These are phyloP conservation scores for Austropuccinia psidii DNA, from an alignment of 1,284 basidiomycete species.

Conservation along the genomic window DNA sequence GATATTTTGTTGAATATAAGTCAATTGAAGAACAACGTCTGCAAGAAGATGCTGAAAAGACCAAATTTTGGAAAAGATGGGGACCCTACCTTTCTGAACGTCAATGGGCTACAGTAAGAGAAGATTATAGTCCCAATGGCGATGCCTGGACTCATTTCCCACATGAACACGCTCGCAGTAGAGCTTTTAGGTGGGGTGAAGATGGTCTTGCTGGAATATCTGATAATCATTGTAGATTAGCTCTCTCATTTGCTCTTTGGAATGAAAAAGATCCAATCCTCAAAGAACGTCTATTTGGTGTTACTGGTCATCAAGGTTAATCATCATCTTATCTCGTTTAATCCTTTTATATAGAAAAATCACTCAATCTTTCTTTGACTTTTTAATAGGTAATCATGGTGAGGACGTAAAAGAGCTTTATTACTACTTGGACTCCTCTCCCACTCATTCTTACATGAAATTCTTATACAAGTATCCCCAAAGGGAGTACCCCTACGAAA, in stretches of 20 bases:
- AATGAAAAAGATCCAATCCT: slow-evolving; percentile 89
- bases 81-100: slow-evolving; percentile 93
- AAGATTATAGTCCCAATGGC: slow-evolving; percentile 92
- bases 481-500: slow-evolving; percentile 80
- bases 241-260: slow-evolving; percentile 85
- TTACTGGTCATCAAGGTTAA: slow-evolving; percentile 75
- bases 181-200: slow-evolving; percentile 96
- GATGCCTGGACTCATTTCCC: slow-evolving; percentile 98
- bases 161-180: slow-evolving; percentile 85
- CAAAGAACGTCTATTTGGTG: slow-evolving; percentile 88
- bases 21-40: slow-evolving; percentile 52
- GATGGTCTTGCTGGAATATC: slow-evolving; percentile 93
- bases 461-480: slow-evolving; percentile 98
- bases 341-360: neutral
- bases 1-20: slow-evolving; percentile 43
- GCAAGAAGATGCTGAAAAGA: slow-evolving; percentile 59
- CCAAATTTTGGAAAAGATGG: slow-evolving; percentile 93
- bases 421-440: slow-evolving; percentile 95
- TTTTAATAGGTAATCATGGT: slow-evolving; percentile 75
- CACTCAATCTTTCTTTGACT: neutral
- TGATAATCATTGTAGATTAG: slow-evolving; percentile 90
- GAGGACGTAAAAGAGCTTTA: slow-evolving; percentile 98
- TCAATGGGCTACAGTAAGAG: slow-evolving; percentile 97
- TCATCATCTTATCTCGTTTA: neutral
- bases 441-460: slow-evolving; percentile 99